Conservation (phyloP, 164 flowering plant species). For the Vitis labrusca region DNA sequence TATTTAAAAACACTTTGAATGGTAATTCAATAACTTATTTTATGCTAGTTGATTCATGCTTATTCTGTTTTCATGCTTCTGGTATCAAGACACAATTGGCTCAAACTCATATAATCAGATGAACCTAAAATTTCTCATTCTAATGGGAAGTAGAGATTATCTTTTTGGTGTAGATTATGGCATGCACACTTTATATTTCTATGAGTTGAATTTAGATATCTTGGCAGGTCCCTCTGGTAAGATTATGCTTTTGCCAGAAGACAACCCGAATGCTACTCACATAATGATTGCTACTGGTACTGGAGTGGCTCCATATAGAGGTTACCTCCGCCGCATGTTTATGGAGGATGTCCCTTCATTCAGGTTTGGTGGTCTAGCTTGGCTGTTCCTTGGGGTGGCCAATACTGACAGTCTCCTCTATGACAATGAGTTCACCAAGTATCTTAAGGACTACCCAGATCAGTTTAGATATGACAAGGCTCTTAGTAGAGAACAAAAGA, state of each 20-base stretch:
- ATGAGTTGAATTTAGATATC: background rate
- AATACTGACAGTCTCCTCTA: slow-evolving; percentile 93
- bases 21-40: too few relatives aligned
- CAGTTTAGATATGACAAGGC: slow-evolving; percentile 80
- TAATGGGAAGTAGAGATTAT: too few relatives aligned
- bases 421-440: slow-evolving; percentile 78
- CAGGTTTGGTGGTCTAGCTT: slow-evolving; percentile 89
- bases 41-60: too few relatives aligned
- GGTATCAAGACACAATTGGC: too few relatives aligned
- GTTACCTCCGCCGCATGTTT: slow-evolving; percentile 97
- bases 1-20: too few relatives aligned
- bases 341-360: slow-evolving; percentile 81
- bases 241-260: slow-evolving; percentile 92
- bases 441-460: slow-evolving; percentile 76
- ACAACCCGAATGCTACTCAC: slow-evolving; percentile 87
- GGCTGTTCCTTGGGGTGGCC: slow-evolving; percentile 99
- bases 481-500: slow-evolving; percentile 89
- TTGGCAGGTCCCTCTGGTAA: slow-evolving; percentile 92
- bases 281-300: slow-evolving; percentile 99
- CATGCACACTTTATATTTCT: too few relatives aligned
- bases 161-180: too few relatives aligned
- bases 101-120: too few relatives aligned
- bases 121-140: too few relatives aligned
- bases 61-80: too few relatives aligned
- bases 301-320: slow-evolving; percentile 93